Percentiles rank a stretch among this genome's conserved stretches.
Conservation (phyloP, 2,329 filamentous ascomycete species). For the Fusarium buxicola region DNA sequence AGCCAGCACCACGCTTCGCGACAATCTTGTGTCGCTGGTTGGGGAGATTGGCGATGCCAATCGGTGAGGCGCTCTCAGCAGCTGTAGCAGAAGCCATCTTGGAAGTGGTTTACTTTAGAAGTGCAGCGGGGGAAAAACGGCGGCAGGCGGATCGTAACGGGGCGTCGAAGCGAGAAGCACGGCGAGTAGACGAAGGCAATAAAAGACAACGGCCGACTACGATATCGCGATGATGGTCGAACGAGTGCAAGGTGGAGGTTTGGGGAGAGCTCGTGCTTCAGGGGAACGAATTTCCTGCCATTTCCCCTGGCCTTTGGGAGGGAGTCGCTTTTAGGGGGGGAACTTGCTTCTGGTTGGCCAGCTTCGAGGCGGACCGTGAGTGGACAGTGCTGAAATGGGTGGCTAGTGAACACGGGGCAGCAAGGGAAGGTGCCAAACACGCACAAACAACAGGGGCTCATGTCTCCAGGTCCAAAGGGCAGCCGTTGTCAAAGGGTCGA, state of each 20-base stretch:
- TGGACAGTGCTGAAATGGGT: conserved; percentile 40
- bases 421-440: conserved; percentile 42
- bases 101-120: conserved; percentile 23
- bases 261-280: conserved; percentile 50
- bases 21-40: conserved; percentile 83
- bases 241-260: conserved; percentile 47
- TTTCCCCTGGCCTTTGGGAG: conserved; percentile 40
- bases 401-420: conserved; percentile 47
- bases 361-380: conserved; percentile 43
- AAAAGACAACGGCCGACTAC: conserved; percentile 37
- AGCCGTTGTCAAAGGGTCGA: conserved; percentile 30
- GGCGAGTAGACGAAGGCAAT: conserved; percentile 38
- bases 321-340: conserved; percentile 42
- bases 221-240: conserved; percentile 45
- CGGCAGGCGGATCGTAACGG: conserved; percentile 8
- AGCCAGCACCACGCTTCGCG: conserved; percentile 89
- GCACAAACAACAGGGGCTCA: conserved; percentile 24
- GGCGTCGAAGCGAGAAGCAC: conserved; percentile 24
- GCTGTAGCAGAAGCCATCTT: conserved; percentile 67
- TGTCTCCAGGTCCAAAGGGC: conserved; percentile 17
- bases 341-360: conserved; percentile 47
- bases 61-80: conserved; percentile 72
- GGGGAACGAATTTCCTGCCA: conserved; percentile 53
- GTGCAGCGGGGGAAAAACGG: conserved; percentile 18
- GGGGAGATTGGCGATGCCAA: conserved; percentile 80